Base-by-base conservation (phyloP, 768 basidiomycete species). In the Phanerochaete sordida region DNA sequence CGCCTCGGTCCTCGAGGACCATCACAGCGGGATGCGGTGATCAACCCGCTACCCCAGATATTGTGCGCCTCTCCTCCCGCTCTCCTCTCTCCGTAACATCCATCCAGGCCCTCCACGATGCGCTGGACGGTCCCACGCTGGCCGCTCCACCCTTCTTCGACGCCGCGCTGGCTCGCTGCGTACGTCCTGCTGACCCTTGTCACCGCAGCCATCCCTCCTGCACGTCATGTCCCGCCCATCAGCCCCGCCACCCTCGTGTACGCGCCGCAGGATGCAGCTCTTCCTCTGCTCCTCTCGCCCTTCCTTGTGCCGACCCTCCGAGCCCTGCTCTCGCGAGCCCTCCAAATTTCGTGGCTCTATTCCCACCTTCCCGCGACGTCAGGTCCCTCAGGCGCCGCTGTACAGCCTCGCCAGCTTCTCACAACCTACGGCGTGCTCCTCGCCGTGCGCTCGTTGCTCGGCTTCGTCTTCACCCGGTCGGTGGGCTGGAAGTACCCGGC, bases 281-380 rank as follows among this genome's bases (percentile, higher is more conserved):
- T 59, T 21, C 58, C 58, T 7, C 15, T 59, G 7, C 39, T 60
- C 23, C 35, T 60, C 23, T 60, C 59, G 21, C 59, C 59, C 21
- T 56, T 60, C 44, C 39, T 60, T 43, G 13, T 39, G 2, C 44
- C 45, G 8, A 27, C 50, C 3, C 37, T 43, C 43, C 2, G 6
- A 3, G 21, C 59, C 2, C 21, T 44, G 1, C 3, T 48, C 7
- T 35, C 59, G 12, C 23, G 54, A 19, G 11, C 56, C 15, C 28
- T 48, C 27, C 53, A 60, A 12, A 24, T 56, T 28, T 21, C 12
- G 15, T 60, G 59, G 59, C 26, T 60, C 24, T 44, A 21, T 9
- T 5, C 23, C 3, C 54, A 56, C 19, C 9, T 43, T 23, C 45
- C 52, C 8, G 5, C 58, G 4, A 16, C 23, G 5, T 48, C 47